Evolutionary conservation across 257 asterid species (phyloP).

Genomic region (Mentha longifolia): DNA sequence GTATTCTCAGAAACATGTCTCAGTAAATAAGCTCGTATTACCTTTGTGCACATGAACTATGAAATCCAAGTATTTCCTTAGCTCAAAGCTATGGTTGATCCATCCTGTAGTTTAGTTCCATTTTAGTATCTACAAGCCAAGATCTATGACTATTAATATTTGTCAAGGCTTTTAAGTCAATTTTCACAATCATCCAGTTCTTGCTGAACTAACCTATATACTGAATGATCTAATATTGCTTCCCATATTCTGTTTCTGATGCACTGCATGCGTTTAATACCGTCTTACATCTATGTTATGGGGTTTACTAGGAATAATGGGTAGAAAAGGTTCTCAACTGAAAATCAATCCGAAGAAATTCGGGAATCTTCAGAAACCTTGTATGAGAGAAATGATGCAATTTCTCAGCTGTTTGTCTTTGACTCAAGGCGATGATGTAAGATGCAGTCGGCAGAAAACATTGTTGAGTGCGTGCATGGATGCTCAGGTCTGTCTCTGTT

Average conservation of each 20-base stretch:
- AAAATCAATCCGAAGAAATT: slow-evolving; percentile 80
- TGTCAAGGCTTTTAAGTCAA: not conserved
- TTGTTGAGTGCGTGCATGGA: slow-evolving; percentile 79
- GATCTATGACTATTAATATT: not conserved
- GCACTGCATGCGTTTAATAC: slow-evolving; percentile 11
- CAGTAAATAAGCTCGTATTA: too few species aligned
- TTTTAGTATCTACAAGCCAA: not conserved
- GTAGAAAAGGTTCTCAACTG: slow-evolving; percentile 72
- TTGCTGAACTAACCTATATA: not conserved
- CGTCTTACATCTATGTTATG: not conserved
- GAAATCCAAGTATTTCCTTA: not conserved
- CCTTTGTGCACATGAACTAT: not conserved
- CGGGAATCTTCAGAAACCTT: slow-evolving; percentile 81
- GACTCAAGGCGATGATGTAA: slow-evolving; percentile 66
- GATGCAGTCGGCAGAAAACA: slow-evolving; percentile 75
- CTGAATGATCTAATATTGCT: not conserved
- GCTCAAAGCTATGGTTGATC: not conserved
- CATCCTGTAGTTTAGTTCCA: not conserved
- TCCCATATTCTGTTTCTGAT: not conserved
- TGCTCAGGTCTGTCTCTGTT: slow-evolving; percentile 55
- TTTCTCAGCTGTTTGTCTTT: slow-evolving; percentile 84
- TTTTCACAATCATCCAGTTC: not conserved
- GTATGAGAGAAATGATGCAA: slow-evolving; percentile 78
- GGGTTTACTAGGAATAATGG: slow-evolving; percentile 57
- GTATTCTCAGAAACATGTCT: too few species aligned